Evolutionary conservation across 768 basidiomycete genomes (phyloP), one percentile per base, ranked within the genome.

Genomic region (Mycena alexandri): DNA sequence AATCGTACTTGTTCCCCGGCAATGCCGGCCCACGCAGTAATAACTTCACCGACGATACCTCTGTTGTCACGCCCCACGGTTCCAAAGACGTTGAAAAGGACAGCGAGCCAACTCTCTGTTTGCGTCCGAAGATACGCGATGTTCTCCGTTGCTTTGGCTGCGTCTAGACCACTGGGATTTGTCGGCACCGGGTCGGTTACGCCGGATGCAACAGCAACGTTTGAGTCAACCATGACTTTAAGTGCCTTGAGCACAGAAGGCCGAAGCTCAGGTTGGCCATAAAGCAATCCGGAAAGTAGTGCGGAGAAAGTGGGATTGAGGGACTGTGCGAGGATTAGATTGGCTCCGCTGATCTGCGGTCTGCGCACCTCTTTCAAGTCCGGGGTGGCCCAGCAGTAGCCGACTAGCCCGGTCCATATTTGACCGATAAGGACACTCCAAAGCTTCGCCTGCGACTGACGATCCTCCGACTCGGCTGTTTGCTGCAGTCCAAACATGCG

Each of bases 51-150:
- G 17, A 98, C 89, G 80, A 89, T 84, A 10, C 89, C 89, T 57
- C 93, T 83, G 36, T 79, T 83, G 68, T 98, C 95, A 55, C 89
- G 85, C n/a, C 86, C 87, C 36, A 93, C 89, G 66, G 87, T 94
- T 63, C 92, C 87, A 79, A 97, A 99, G n/a, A 99, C 91, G 76
- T 99, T 99, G 84, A 99, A 96, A 50, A 98, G 83, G 6, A 99
- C 95, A 0, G 95, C 91, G 38, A 99, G 87, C 92, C 98, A 96
- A 74, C 95, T 98, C 76, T 95, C 93, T 0, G 87, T 91, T 75
- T 98, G 92, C 0, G 84, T 84, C 46, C 86, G 87, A 61, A 99
- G 82, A 78, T 93, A 92, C 1, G 77, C 82, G 29, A 98, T 69
- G 71, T 96, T 96, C 50, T 81, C 81, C 36, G 79, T 73, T 3